phyloP scores from a whole-genome alignment of 257 asterid genomes.

The Rauvolfia tetraphylla region DNA sequence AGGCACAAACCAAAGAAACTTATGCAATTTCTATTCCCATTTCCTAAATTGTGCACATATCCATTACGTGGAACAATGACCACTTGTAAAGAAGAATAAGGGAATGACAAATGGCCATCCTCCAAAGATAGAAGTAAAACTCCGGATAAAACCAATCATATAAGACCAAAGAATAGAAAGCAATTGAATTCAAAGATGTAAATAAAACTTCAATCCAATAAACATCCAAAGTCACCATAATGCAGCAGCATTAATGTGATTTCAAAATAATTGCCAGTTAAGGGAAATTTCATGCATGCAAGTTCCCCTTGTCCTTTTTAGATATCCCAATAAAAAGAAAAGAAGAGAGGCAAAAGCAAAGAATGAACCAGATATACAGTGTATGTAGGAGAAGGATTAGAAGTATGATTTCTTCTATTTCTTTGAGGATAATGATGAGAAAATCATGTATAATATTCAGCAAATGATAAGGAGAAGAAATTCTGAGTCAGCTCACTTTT shows the following conservation, averaged over 20 bases:
- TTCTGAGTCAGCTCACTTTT: neutral
- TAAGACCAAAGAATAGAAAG: neutral
- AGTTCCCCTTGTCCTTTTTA: neutral
- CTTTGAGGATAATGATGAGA: neutral
- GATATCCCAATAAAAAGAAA: neutral
- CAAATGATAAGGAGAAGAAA: neutral
- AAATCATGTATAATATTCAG: neutral
- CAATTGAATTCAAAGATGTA: neutral
- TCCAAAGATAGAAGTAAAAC: neutral
- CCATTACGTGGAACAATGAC: neutral
- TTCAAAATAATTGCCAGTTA: too few relatives aligned
- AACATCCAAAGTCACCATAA: neutral
- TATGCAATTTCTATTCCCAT: neutral
- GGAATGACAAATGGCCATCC: neutral
- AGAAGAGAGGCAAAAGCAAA: neutral
- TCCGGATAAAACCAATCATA: neutral
- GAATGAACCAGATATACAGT: neutral
- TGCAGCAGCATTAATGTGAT: neutral
- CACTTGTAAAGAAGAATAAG: neutral
- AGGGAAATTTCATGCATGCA: neutral
- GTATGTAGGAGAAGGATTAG: neutral
- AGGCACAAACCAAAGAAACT: neutral
- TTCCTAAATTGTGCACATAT: neutral
- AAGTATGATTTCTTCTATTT: neutral
- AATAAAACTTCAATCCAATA: neutral